Base-by-base conservation (phyloP, 106 monocot genomes). In the Dioscorea alata region DNA sequence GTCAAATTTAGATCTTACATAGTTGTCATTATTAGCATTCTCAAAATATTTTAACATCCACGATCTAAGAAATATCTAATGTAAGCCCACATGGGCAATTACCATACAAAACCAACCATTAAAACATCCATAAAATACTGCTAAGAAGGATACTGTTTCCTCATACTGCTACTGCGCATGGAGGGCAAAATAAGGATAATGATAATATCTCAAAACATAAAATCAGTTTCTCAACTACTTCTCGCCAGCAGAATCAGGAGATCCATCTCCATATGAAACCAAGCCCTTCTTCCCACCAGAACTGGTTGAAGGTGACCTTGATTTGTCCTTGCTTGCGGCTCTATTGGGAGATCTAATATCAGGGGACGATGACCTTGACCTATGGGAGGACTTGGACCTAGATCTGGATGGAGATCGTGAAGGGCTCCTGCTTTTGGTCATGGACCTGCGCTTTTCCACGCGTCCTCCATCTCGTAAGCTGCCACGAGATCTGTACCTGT, bases 261-360 rank as follows among this genome's bases (percentile, higher is more conserved):
- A 91, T 2, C 33, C 92, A 71, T 93, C 93, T 8, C 90, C 99
- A 63, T 99, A 99, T 10, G 99, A 86, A 17, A 99, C 99, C 71
- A 99, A 70, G 1, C 95, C 91, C 34, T 84, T 84, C 73, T 88
- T 88, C 33, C 73, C 82, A 53, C 73, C 83, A 33, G 84, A 75
- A 52, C 84, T 86, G 73, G 68, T 83, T 54, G 91, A 88, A 9
- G 80, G 82, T 6, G 96, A 92, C 33, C 77, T 61, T 9, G 87
- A 87, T 70, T 81, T 86, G 15, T 81, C 85, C 49, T 81, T 75
- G 70, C 80, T 80, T 51, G 7, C 23, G 75, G 61, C 77, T 89
- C 23, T 74, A 51, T 72, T 71, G 22, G 72, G 78, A 48, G 84
- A 79, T 20, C 54, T 54, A 15, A 19, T 3, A 18, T 19, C 19